Evolutionary conservation across 805 yeast genomes (phyloP).

Genomic region (Clavispora santaluciae): DNA sequence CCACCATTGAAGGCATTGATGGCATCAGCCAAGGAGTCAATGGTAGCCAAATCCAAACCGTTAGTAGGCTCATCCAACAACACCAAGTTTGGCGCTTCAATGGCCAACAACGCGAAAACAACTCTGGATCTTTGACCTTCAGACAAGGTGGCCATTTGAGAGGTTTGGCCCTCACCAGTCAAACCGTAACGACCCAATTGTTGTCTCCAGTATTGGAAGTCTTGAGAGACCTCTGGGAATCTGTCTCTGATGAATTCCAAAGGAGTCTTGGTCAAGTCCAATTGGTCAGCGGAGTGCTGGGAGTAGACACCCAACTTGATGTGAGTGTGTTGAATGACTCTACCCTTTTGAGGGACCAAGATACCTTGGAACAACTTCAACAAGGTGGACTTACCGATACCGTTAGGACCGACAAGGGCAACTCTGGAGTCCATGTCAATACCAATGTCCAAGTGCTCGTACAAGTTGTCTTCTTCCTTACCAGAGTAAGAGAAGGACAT

Average conservation of each 20-base stretch:
- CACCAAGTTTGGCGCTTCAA: constrained; percentile 91
- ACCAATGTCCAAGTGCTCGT: constrained; percentile 91
- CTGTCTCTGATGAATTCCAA: constrained; percentile 96
- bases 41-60: constrained; percentile 97
- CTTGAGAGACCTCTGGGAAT: constrained; percentile 86
- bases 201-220: constrained; percentile 97
- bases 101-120: constrained; percentile 91
- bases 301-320: constrained; percentile 98
- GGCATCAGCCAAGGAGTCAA: constrained; percentile 96
- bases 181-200: constrained; percentile 97
- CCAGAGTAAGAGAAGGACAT: constrained; percentile 91
- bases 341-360: constrained; percentile 83
- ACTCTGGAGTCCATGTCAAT: constrained; percentile 99
- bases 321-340: constrained; percentile 96
- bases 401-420: constrained; percentile 97
- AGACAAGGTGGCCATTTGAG: constrained; percentile 96
- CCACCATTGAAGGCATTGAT: constrained; percentile 95
- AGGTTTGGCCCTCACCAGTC: constrained; percentile 98
- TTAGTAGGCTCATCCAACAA: constrained; percentile 98
- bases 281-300: constrained; percentile 97
- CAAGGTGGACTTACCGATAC: constrained; percentile 97
- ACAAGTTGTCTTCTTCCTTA: constrained; percentile 76
- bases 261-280: constrained; percentile 92
- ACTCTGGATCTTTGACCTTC: constrained; percentile 99
- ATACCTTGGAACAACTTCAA: constrained; percentile 96